phyloP scores from a whole-genome alignment of 306 rosid species.

The Carpinus viminea region DNA sequence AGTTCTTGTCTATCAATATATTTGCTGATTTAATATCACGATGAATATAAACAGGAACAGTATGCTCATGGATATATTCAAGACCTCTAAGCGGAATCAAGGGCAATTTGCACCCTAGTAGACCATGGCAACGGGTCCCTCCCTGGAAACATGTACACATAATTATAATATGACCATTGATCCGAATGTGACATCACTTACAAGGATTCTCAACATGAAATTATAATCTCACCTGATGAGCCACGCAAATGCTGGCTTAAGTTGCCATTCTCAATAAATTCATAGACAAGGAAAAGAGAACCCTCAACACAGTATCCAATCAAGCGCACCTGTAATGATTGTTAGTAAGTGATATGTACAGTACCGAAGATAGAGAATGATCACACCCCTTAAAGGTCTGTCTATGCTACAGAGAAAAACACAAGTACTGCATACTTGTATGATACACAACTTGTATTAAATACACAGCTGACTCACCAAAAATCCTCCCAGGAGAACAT shows the following conservation, averaged over 20 bases:
- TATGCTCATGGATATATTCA: constrained; percentile 96
- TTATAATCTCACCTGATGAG: constrained; percentile 61
- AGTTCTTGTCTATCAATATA: constrained; percentile 84
- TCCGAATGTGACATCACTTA: constrained; percentile 4
- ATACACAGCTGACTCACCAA: neutral
- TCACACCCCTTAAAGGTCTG: neutral
- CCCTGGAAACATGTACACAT: constrained; percentile 41
- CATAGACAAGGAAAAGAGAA: constrained; percentile 90
- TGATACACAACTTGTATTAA: neutral
- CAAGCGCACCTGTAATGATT: constrained; percentile 75
- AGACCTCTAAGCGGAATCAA: constrained; percentile 98
- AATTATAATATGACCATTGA: constrained; percentile 20
- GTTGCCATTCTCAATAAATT: constrained; percentile 45
- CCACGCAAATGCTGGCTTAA: constrained; percentile 87
- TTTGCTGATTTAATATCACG: constrained; percentile 98
- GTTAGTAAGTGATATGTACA: neutral
- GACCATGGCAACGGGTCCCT: constrained; percentile 86
- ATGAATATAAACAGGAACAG: constrained; percentile 94
- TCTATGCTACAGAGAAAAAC: neutral
- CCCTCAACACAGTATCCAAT: constrained; percentile 89
- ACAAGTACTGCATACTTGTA: neutral
- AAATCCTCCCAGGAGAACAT: neutral
- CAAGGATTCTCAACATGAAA: constrained; percentile 14
- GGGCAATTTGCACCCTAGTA: constrained; percentile 84
- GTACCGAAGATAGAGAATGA: neutral